Conservation (phyloP, 352 stramenopile genomes). For the Globisporangium radiosum region DNA sequence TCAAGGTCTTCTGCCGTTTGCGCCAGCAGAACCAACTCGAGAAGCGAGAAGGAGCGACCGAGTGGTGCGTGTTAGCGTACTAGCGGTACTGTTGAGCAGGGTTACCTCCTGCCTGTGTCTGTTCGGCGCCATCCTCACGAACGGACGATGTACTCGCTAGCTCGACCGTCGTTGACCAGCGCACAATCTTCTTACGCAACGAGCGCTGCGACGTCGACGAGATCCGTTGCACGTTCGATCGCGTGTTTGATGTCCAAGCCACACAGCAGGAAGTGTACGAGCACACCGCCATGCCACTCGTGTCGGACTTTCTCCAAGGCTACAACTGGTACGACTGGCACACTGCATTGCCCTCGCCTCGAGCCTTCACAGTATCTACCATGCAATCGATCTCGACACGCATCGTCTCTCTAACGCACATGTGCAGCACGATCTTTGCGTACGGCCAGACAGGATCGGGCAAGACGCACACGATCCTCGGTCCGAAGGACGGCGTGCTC, state of each 20-base stretch:
- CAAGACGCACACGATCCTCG: constrained; percentile 70
- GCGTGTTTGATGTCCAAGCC: constrained; percentile 50
- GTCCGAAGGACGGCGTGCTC: constrained; percentile 52
- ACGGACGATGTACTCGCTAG: constrained; percentile 10
- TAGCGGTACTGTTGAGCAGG: not conserved
- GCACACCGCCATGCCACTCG: constrained; percentile 53
- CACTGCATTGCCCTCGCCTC: too few species aligned
- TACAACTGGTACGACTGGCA: constrained; percentile 56
- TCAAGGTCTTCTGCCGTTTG: constrained; percentile 75
- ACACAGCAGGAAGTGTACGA: constrained; percentile 69
- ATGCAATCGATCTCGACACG: too few species aligned
- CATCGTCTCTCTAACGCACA: too few species aligned
- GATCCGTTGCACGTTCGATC: constrained; percentile 70
- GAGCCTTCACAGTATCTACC: too few species aligned
- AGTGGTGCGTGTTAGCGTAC: constrained; percentile 32
- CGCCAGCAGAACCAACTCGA: constrained; percentile 73
- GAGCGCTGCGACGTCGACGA: constrained; percentile 68
- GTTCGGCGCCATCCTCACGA: not conserved
- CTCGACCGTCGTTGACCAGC: constrained; percentile 49
- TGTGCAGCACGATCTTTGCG: constrained; percentile 40
- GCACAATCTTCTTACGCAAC: constrained; percentile 54
- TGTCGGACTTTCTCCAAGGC: constrained; percentile 59
- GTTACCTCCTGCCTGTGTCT: not conserved
- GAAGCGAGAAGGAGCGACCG: constrained; percentile 44
- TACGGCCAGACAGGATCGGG: constrained; percentile 47